These are phyloP conservation scores for Fusarium paranaense DNA, from an alignment of 2,329 filamentous ascomycete species.

Conservation along the genomic window DNA sequence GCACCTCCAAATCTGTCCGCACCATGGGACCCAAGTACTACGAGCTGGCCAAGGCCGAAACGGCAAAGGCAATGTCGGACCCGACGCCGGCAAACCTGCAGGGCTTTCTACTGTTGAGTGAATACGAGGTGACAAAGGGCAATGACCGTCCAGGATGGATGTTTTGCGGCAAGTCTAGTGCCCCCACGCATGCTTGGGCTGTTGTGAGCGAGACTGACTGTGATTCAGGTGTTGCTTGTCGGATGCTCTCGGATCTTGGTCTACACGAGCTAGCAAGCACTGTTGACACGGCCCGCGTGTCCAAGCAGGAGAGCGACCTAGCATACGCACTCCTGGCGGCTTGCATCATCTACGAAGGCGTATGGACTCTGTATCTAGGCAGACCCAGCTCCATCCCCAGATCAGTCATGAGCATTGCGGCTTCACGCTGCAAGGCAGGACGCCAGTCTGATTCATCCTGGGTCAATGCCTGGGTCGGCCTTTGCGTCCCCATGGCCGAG, in stretches of 20 bases:
- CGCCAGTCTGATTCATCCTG: conserved; percentile 11
- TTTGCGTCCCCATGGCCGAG: conserved; percentile 20
- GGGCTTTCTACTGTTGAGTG: conserved; percentile 17
- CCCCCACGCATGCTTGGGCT: too few species aligned
- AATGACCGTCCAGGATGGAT: conserved; percentile 24
- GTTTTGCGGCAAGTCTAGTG: conserved; percentile 12
- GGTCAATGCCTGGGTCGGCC: conserved; percentile 21
- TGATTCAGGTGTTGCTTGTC: conserved; percentile 14
- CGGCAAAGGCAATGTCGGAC: conserved; percentile 9
- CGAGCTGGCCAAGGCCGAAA: conserved; percentile 8
- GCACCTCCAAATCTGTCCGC: conserved; percentile 21
- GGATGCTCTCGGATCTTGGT: conserved; percentile 24
- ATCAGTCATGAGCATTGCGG: conserved; percentile 6
- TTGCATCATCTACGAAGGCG: conserved; percentile 15
- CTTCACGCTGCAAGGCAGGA: conserved; percentile 1
- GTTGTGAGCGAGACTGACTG: background rate
- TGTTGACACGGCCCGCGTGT: background rate
- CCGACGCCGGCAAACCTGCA: conserved; percentile 22
- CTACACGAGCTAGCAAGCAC: conserved; percentile 15
- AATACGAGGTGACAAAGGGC: conserved; percentile 22
- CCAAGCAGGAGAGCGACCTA: background rate
- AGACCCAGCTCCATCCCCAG: conserved; percentile 21
- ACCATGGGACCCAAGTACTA: conserved; percentile 10
- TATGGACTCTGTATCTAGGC: conserved; percentile 24
- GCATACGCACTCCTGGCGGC: conserved; percentile 20